These are phyloP conservation scores for Salvia rosmarinus DNA, from an alignment of 257 asterid species.

Conservation along the genomic window DNA sequence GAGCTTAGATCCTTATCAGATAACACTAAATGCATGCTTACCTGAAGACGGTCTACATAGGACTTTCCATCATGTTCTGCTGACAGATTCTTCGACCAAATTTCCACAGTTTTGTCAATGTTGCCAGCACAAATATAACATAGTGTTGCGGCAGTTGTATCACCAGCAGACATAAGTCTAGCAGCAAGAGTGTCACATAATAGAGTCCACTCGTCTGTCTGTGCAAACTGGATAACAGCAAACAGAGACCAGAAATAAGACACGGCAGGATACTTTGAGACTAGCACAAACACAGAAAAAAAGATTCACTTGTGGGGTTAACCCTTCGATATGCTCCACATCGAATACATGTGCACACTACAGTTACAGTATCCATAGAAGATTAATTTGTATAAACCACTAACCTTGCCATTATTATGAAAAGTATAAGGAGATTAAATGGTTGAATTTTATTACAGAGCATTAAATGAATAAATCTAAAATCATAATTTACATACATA, in stretches of 20 bases:
- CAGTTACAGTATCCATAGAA: neutral
- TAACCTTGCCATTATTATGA: slow-evolving; percentile 1
- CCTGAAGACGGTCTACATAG: slow-evolving; percentile 87
- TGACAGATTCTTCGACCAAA: slow-evolving; percentile 83
- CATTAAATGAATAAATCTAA: slow-evolving; percentile 23
- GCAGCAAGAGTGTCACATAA: slow-evolving; percentile 88
- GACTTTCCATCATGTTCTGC: slow-evolving; percentile 74
- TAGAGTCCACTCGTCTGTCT: slow-evolving; percentile 78
- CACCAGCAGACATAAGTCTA: slow-evolving; percentile 82
- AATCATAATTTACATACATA: neutral
- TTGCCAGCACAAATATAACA: slow-evolving; percentile 96
- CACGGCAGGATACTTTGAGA: slow-evolving; percentile 17
- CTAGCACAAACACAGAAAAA: neutral
- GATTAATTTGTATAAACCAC: slow-evolving; percentile 21
- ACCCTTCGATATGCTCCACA: slow-evolving; percentile 5
- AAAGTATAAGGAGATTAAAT: slow-evolving; percentile 1
- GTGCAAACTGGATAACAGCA: slow-evolving; percentile 70
- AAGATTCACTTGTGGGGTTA: neutral
- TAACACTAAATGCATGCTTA: slow-evolving; percentile 36
- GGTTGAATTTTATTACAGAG: neutral
- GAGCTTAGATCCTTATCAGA: slow-evolving; percentile 19
- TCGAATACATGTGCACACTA: neutral
- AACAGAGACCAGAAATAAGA: slow-evolving; percentile 32
- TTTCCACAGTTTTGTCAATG: slow-evolving; percentile 88
- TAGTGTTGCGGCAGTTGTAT: slow-evolving; percentile 80